Percentiles rank a stretch among this genome's conserved stretches.
These are phyloP conservation scores for Hyphopichia homilentoma DNA, from an alignment of 805 yeast species.

Conservation along the genomic window DNA sequence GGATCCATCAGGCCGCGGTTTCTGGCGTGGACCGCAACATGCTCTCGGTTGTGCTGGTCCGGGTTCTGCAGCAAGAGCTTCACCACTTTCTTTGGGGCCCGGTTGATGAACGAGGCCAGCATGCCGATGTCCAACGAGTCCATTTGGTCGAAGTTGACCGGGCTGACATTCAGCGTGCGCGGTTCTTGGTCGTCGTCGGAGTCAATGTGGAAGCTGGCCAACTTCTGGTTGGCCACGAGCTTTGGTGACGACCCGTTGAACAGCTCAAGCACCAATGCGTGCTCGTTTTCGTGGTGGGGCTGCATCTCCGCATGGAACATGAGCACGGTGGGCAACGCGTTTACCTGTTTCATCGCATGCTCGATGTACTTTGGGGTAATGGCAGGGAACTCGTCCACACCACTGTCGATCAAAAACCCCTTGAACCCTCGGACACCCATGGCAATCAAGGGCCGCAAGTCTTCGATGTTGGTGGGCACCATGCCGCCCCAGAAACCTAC, in stretches of 20 bases:
- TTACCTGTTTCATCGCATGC: conserved; percentile 60
- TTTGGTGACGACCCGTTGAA: conserved; percentile 19
- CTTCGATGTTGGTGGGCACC: conserved; percentile 70
- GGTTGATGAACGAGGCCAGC: conserved; percentile 36
- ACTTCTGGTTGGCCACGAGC: conserved; percentile 19
- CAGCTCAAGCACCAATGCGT: conserved; percentile 20
- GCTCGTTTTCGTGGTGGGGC: conserved; percentile 22
- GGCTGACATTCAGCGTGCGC: background rate
- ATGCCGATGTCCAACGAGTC: conserved; percentile 34
- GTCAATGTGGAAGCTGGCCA: conserved; percentile 14
- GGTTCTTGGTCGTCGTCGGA: conserved; percentile 10
- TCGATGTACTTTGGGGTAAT: conserved; percentile 62
- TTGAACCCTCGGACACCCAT: conserved; percentile 94
- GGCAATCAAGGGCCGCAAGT: conserved; percentile 69
- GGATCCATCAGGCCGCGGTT: conserved; percentile 27
- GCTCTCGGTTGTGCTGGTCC: conserved; percentile 4
- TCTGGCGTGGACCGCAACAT: too few species aligned
- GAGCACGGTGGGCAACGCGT: conserved; percentile 62
- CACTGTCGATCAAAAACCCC: conserved; percentile 88
- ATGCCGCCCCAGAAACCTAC: conserved; percentile 97
- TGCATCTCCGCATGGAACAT: conserved; percentile 96
- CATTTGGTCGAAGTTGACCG: conserved; percentile 15
- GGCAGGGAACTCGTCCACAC: conserved; percentile 95
- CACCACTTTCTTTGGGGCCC: conserved; percentile 39
- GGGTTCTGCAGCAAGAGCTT: conserved; percentile 15